Evolutionary conservation across 2,329 filamentous ascomycete species (phyloP).

Genomic region (Endocalyx cinctus): DNA sequence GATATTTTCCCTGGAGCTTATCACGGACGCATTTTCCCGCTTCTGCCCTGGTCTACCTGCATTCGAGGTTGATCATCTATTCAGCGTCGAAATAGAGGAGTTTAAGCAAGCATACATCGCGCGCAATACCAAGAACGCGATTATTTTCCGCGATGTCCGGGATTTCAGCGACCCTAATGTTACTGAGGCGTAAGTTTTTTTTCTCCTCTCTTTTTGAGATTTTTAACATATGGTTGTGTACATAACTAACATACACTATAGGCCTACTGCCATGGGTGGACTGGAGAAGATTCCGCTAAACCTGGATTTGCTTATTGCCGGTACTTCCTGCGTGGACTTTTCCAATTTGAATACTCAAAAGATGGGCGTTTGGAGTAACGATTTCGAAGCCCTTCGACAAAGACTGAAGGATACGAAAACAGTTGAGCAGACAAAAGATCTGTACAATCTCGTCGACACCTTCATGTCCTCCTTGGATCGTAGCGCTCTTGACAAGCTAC

Average conservation of each 20-base stretch:
- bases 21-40: conserved; percentile 40
- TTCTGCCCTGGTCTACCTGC: conserved; percentile 21
- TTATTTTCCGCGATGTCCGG: conserved; percentile 55
- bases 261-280: conserved; percentile 64
- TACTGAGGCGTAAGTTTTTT: conserved; percentile 38
- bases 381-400: conserved; percentile 8
- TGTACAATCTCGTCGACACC: too few species aligned
- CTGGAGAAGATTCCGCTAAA: conserved; percentile 49
- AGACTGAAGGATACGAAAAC: too few species aligned
- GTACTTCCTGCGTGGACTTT: conserved; percentile 73
- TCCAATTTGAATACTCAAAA: conserved; percentile 55
- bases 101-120: conserved; percentile 63
- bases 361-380: too few species aligned
- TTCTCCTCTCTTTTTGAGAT: background rate
- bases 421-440: too few species aligned
- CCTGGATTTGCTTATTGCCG: conserved; percentile 64
- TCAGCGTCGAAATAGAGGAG: conserved; percentile 59
- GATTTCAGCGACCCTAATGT: conserved; percentile 42
- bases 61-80: conserved; percentile 49
- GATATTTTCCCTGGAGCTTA: conserved; percentile 57
- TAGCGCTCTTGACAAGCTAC: too few species aligned
- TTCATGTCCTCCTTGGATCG: too few species aligned
- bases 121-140: conserved; percentile 47
- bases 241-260: conserved; percentile 21
- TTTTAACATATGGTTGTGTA: conserved; percentile 6